Conservation (phyloP, 148 eudicot genomes). For the Arctostaphylos glauca region DNA sequence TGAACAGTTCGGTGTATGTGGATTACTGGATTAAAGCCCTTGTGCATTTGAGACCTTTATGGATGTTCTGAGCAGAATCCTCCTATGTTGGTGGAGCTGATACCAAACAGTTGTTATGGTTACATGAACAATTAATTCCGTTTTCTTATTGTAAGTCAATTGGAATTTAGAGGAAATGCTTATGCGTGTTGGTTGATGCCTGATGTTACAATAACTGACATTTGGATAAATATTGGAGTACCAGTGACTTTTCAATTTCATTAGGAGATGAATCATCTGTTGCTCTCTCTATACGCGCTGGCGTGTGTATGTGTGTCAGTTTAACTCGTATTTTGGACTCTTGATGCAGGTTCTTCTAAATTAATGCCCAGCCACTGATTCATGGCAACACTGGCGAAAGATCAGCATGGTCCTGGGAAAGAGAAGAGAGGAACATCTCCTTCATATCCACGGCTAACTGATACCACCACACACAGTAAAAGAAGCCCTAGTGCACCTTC, state of each 20-base stretch:
- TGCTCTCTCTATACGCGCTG: background rate
- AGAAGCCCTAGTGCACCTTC: slow-evolving; percentile 21
- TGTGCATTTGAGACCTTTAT: background rate
- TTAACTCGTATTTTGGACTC: background rate
- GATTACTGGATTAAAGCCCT: background rate
- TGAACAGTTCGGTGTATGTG: background rate
- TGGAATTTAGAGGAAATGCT: no score
- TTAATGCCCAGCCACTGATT: slow-evolving; percentile 8
- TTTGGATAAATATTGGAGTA: background rate
- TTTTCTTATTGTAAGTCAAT: no score
- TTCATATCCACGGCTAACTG: slow-evolving; percentile 17
- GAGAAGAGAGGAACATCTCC: slow-evolving; percentile 48
- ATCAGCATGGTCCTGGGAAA: slow-evolving; percentile 27
- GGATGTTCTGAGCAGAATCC: no score
- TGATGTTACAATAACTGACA: background rate
- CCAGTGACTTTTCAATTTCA: background rate
- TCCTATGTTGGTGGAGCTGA: no score
- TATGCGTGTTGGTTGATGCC: background rate
- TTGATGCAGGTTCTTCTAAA: slow-evolving; percentile 4
- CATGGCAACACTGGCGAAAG: slow-evolving; percentile 50
- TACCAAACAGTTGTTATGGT: no score
- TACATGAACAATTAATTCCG: no score
- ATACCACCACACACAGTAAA: background rate
- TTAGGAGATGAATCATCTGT: background rate
- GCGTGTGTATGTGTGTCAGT: no score